These are phyloP conservation scores for Claviceps citrina DNA, from an alignment of 2,329 filamentous ascomycete species.

Conservation along the genomic window DNA sequence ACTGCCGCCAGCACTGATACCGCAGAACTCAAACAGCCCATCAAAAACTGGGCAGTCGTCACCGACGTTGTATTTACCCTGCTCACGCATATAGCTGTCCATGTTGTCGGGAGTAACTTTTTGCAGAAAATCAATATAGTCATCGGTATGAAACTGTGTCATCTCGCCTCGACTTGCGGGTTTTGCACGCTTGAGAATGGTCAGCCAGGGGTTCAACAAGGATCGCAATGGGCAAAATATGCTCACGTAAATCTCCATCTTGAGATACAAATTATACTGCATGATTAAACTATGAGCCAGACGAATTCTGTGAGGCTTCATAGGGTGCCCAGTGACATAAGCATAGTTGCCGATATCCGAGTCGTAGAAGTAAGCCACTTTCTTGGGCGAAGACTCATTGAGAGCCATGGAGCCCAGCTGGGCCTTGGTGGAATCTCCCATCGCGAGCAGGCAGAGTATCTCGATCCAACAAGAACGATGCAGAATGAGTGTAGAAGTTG, in stretches of 20 bases:
- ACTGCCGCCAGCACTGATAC: constrained; percentile 83
- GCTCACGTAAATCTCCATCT: constrained; percentile 89
- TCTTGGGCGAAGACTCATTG: constrained; percentile 43
- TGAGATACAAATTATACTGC: constrained; percentile 89
- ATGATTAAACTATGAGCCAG: constrained; percentile 91
- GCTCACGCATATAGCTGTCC: constrained; percentile 82
- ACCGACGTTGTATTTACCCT: constrained; percentile 84
- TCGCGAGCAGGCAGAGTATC: constrained; percentile 8
- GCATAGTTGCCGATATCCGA: constrained; percentile 97
- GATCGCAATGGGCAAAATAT: constrained; percentile 11
- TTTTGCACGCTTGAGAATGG: constrained; percentile 50
- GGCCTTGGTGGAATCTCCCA: constrained; percentile 20
- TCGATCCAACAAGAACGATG: background rate
- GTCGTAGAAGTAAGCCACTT: constrained; percentile 96
- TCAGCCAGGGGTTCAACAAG: background rate
- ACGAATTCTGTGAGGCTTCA: constrained; percentile 95
- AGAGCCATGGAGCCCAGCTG: constrained; percentile 32
- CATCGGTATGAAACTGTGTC: constrained; percentile 83
- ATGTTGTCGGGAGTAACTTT: constrained; percentile 98
- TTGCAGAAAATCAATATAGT: constrained; percentile 88
- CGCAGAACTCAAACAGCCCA: constrained; percentile 92
- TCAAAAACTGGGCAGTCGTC: constrained; percentile 97
- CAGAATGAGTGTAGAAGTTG: background rate
- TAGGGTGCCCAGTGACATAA: constrained; percentile 90
- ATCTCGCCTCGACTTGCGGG: constrained; percentile 81